Evolutionary conservation across 176 grass and related monocot genomes (phyloP).

Genomic region (Rhynchospora tenuis): DNA sequence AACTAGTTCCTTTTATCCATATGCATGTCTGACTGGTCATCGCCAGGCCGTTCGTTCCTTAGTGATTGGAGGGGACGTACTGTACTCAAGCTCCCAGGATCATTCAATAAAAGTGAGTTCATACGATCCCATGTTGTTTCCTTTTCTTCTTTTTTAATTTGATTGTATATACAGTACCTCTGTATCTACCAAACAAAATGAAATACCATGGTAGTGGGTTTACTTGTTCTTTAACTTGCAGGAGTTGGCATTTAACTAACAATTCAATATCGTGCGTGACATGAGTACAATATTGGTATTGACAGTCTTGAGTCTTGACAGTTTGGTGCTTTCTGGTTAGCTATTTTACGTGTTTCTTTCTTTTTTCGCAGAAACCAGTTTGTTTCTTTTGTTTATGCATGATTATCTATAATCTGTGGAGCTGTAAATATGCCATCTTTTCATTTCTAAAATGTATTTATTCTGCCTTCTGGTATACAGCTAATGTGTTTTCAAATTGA

Average conservation of each 20-base stretch:
- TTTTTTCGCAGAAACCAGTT: too few species aligned
- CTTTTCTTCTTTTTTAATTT: neutral
- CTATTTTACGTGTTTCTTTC: neutral
- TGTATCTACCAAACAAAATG: too few species aligned
- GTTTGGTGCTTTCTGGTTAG: neutral
- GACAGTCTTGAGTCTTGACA: too few species aligned
- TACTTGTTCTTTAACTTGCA: too few species aligned
- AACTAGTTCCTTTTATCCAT: conserved; percentile 69
- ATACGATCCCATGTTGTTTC: conserved; percentile 8
- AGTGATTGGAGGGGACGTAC: conserved; percentile 48
- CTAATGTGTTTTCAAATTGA: neutral
- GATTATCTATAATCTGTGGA: neutral
- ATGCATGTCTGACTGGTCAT: conserved; percentile 66
- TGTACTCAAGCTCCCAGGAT: conserved; percentile 97
- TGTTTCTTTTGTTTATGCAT: neutral
- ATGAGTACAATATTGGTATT: too few species aligned
- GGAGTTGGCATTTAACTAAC: too few species aligned
- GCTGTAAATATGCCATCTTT: too few species aligned
- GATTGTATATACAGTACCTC: neutral
- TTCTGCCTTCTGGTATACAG: neutral
- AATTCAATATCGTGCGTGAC: too few species aligned
- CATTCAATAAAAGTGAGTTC: conserved; percentile 71
- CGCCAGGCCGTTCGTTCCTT: conserved; percentile 68
- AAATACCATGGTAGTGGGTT: conserved; percentile 14
- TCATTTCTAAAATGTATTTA: neutral